Evolutionary conservation across 768 basidiomycete genomes (phyloP), one percentile per base, ranked within the genome.

Genomic region (Mycena amicta): DNA sequence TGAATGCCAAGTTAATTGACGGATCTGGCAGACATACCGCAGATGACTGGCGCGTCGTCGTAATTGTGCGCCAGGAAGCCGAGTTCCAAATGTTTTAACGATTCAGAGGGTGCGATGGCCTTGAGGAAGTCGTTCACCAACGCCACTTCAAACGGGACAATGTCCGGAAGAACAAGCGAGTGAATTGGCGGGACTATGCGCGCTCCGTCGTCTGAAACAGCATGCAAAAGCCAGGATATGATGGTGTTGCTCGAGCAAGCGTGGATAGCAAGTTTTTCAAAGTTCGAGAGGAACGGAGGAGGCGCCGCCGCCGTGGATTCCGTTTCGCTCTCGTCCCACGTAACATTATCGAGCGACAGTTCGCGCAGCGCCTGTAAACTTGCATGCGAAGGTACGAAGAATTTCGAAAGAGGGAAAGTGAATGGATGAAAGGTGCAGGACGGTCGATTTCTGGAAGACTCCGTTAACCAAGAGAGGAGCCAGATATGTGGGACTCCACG

Each of bases 361-460:
- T 80, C 78, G 52, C 73, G 76, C 3, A 86, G 75, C 23, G 84
- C 72, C 31, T n/a, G 74, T 68, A 31, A 92, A 75, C 83, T 78
- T 22, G 80, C 77, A 56, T 72, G 80, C 25, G 68, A 74, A 28
- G 79, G 85, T 27, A 81, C 80, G 12, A 71, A 70, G 68, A 83
- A 89, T 1, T 82, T 85, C 68, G 40, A 74, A 72, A 15, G 74
- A 72, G 45, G 71, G 61, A 43, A 75, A 73, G 11, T 63, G 65
- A 39, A 70, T 64, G 40, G 64, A 70, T 47, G 62, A 63, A 30
- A 77, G 66, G 53, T 66, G 89, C 83, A 56, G 78, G 66, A 62
- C 83, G 78, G 59, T 82, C 75, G 60, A 74, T 76, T 63, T 85
- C 77, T 23, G 84, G 82, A 29, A 83, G 31, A 68, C 6, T 74